These are phyloP conservation scores for Trichoderma citrinoviride DNA, from an alignment of 2,329 filamentous ascomycete genomes.

Conservation along the genomic window DNA sequence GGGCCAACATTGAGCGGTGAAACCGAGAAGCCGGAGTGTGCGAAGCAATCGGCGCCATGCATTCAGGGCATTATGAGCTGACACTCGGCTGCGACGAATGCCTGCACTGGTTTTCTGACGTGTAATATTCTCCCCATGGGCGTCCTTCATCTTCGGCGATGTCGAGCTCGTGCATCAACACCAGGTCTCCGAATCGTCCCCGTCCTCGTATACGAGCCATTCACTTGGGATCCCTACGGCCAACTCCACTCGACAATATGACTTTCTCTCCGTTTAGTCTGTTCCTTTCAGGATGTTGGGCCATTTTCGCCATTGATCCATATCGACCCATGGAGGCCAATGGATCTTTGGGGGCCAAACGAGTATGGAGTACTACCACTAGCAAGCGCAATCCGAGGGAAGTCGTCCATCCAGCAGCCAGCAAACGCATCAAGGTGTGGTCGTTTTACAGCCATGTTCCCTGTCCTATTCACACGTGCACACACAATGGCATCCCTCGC, in stretches of 20 bases:
- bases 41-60: neutral
- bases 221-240: neutral
- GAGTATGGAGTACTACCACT: no score
- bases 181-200: neutral
- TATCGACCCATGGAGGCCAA: neutral
- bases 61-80: neutral
- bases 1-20: neutral
- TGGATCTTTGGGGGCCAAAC: conserved; percentile 3
- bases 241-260: neutral
- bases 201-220: neutral
- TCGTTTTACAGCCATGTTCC: conserved; percentile 6
- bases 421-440: neutral
- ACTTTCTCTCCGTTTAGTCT: neutral
- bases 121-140: neutral
- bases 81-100: neutral
- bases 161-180: neutral
- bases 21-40: neutral
- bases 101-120: neutral
- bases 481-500: neutral
- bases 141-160: neutral
- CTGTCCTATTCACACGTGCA: neutral
- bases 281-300: neutral
- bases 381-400: neutral
- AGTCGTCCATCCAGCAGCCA: neutral
- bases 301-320: neutral